A percentile compares a stretch with the other conserved stretches of the same genome.
phyloP scores from a whole-genome alignment of 1,139 yeast species.

The Blastobotrys elegans region DNA sequence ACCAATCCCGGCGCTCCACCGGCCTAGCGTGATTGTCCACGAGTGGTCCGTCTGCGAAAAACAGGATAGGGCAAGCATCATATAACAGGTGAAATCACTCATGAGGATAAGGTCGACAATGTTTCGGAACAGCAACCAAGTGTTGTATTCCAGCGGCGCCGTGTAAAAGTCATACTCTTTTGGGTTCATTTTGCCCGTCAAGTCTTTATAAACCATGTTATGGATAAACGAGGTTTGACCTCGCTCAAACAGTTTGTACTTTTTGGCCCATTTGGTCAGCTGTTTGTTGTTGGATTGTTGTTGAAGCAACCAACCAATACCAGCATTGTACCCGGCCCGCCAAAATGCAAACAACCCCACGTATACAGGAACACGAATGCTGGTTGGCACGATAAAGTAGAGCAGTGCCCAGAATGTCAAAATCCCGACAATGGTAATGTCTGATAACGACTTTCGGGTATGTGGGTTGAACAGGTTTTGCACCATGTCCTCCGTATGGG shows the following conservation, averaged over 20 bases:
- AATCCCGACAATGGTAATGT: constrained; percentile 50
- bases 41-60: constrained; percentile 42
- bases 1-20: constrained; percentile 40
- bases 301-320: constrained; percentile 68
- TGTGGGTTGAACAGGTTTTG: constrained; percentile 76
- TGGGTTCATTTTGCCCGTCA: constrained; percentile 53
- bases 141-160: constrained; percentile 71
- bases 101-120: constrained; percentile 77
- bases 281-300: constrained; percentile 59
- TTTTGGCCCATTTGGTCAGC: constrained; percentile 53
- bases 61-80: constrained; percentile 64
- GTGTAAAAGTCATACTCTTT: constrained; percentile 43
- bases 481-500: constrained; percentile 83
- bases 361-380: constrained; percentile 43
- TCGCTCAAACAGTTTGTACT: constrained; percentile 44
- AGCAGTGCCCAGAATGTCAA: constrained; percentile 50
- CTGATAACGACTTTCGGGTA: constrained; percentile 63
- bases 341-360: constrained; percentile 61
- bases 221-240: constrained; percentile 37
- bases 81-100: constrained; percentile 80
- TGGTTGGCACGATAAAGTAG: constrained; percentile 37
- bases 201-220: constrained; percentile 43
- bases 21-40: constrained; percentile 31
- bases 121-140: constrained; percentile 78
- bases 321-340: constrained; percentile 73